A percentile compares a stretch with the other conserved stretches of the same genome.
phyloP scores from a whole-genome alignment of 805 yeast species.

The Barnettozyma sp. region DNA sequence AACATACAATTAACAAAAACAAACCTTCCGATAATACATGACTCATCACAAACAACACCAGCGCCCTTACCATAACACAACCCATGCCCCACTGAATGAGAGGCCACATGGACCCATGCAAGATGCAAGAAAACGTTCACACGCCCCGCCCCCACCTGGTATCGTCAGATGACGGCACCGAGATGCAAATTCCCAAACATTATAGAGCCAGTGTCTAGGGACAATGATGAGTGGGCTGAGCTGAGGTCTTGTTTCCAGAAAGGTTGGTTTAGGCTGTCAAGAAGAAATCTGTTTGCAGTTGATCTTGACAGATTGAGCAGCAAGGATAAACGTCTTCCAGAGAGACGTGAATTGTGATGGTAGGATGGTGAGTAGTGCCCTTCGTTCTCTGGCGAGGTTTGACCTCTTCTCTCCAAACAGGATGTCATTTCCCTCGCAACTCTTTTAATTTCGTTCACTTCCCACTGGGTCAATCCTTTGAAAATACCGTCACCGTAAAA shows the following conservation, averaged over 20 bases:
- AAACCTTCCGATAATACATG: too few species aligned
- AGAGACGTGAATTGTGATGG: not conserved
- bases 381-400: too few species aligned
- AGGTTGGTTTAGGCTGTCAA: slow-evolving; percentile 11
- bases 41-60: too few species aligned
- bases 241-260: slow-evolving; percentile 23
- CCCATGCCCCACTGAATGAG: too few species aligned
- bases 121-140: too few species aligned
- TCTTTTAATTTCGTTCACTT: slow-evolving; percentile 20
- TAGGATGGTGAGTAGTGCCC: too few species aligned
- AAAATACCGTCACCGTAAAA: slow-evolving; percentile 26
- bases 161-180: slow-evolving; percentile 11
- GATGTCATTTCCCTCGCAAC: slow-evolving; percentile 22
- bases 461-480: slow-evolving; percentile 18
- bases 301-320: slow-evolving; percentile 17
- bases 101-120: too few species aligned
- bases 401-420: slow-evolving; percentile 16
- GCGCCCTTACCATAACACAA: too few species aligned
- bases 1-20: too few species aligned
- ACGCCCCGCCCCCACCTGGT: too few species aligned
- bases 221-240: slow-evolving; percentile 24
- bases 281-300: slow-evolving; percentile 17
- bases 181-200: slow-evolving; percentile 22
- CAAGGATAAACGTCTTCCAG: slow-evolving; percentile 18
- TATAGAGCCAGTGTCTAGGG: slow-evolving; percentile 21